These are phyloP conservation scores for Hypoxylon sp. DNA, from an alignment of 2,329 filamentous ascomycete species.

Conservation along the genomic window DNA sequence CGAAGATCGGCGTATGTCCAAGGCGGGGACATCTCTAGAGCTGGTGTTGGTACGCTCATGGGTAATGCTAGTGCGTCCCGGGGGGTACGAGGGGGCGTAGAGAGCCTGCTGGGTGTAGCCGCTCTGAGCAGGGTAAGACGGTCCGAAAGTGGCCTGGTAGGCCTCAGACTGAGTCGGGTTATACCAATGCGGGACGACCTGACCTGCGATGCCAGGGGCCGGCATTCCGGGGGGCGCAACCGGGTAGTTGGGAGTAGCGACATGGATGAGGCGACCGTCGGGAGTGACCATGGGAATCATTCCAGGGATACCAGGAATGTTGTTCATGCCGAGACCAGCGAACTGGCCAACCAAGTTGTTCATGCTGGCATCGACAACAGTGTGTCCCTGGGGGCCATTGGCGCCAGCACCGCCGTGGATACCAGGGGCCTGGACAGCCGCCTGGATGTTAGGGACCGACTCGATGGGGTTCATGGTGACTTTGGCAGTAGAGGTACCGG, in stretches of 20 bases:
- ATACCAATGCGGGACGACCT: constrained; percentile 42
- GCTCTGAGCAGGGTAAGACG: constrained; percentile 49
- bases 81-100: constrained; percentile 53
- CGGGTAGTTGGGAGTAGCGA: constrained; percentile 35
- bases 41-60: constrained; percentile 58
- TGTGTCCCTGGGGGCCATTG: constrained; percentile 33
- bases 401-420: constrained; percentile 37
- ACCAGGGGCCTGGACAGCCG: constrained; percentile 34
- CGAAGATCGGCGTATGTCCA: constrained; percentile 72
- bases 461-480: constrained; percentile 29
- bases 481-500: constrained; percentile 19
- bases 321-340: constrained; percentile 48
- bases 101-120: constrained; percentile 37
- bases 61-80: constrained; percentile 56
- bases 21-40: constrained; percentile 64
- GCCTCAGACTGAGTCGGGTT: constrained; percentile 36
- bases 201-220: constrained; percentile 32
- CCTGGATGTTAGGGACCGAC: constrained; percentile 29
- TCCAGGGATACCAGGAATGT: constrained; percentile 42
- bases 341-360: constrained; percentile 45
- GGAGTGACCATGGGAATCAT: constrained; percentile 45
- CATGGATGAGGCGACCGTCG: constrained; percentile 47
- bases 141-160: constrained; percentile 44
- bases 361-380: constrained; percentile 40
- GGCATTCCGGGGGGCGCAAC: constrained; percentile 15